These are phyloP conservation scores for Diaporthe vaccinii DNA, from an alignment of 2,329 filamentous ascomycete genomes.

Conservation along the genomic window DNA sequence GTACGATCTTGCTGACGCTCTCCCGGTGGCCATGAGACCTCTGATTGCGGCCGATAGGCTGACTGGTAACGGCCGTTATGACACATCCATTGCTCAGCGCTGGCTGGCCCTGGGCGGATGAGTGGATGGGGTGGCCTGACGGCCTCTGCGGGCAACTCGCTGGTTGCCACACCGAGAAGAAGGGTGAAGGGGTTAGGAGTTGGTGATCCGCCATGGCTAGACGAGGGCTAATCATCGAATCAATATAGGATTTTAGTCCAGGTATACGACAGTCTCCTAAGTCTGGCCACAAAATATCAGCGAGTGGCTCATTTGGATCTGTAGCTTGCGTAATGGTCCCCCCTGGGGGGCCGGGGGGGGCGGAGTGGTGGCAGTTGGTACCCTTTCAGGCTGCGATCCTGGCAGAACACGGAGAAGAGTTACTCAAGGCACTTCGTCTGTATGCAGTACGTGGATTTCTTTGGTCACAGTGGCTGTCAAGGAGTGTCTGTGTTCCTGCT, in stretches of 20 bases:
- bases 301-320: neutral
- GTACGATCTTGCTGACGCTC: neutral
- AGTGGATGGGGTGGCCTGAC: neutral
- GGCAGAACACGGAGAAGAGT: too few species aligned
- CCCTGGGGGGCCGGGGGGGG: too few species aligned
- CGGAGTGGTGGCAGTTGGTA: neutral
- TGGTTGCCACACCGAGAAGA: too few species aligned
- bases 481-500: too few species aligned
- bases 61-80: neutral
- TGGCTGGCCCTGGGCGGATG: neutral
- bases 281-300: neutral
- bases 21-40: neutral
- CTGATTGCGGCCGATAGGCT: conserved; percentile 2
- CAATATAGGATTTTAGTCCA: too few species aligned
- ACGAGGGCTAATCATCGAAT: neutral
- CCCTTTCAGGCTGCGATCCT: too few species aligned
- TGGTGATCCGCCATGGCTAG: neutral
- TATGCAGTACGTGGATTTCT: too few species aligned
- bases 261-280: too few species aligned
- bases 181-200: neutral
- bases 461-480: too few species aligned
- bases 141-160: neutral
- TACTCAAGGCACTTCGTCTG: neutral
- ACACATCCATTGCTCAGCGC: neutral
- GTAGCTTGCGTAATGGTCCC: too few species aligned